These are phyloP conservation scores for Schwanniomyces yamadae DNA, from an alignment of 805 yeast species.

Conservation along the genomic window DNA sequence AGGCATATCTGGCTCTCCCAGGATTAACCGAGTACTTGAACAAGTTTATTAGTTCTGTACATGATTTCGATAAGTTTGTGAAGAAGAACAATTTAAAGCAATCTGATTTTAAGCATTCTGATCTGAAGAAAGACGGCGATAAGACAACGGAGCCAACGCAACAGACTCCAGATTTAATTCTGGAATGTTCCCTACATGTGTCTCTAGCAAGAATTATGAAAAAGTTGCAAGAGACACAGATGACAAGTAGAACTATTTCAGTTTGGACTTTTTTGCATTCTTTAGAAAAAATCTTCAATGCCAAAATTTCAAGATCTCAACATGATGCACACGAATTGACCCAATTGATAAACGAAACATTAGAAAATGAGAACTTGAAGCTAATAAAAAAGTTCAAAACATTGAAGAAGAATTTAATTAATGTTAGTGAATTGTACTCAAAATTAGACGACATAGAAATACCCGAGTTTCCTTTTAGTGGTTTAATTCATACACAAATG, in stretches of 20 bases:
- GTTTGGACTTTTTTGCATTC: constrained; percentile 79
- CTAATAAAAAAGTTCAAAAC: constrained; percentile 33
- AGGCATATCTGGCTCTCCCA: constrained; percentile 68
- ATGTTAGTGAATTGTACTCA: constrained; percentile 3
- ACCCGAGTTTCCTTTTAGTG: constrained; percentile 74
- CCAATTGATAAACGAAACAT: constrained; percentile 74
- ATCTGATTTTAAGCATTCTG: too few relatives aligned
- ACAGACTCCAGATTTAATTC: constrained; percentile 19
- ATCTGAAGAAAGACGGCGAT: too few relatives aligned
- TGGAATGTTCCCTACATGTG: constrained; percentile 52
- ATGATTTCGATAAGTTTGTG: constrained; percentile 19
- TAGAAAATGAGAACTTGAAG: constrained; percentile 61
- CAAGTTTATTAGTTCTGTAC: constrained; percentile 30
- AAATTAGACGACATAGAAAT: constrained; percentile 22
- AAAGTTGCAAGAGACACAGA: constrained; percentile 63
- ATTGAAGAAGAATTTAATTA: constrained; percentile 11
- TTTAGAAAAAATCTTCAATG: constrained; percentile 68
- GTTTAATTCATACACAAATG: constrained; percentile 63
- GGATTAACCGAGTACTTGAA: constrained; percentile 58
- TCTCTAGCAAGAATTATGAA: constrained; percentile 52
- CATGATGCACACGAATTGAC: constrained; percentile 95
- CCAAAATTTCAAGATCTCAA: constrained; percentile 72
- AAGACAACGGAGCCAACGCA: constrained; percentile 16
- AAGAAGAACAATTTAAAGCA: constrained; percentile 17
- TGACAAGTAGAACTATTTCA: constrained; percentile 53